Base-by-base conservation (phyloP, 306 rosid genomes). In the Trichosanthes truncata region DNA sequence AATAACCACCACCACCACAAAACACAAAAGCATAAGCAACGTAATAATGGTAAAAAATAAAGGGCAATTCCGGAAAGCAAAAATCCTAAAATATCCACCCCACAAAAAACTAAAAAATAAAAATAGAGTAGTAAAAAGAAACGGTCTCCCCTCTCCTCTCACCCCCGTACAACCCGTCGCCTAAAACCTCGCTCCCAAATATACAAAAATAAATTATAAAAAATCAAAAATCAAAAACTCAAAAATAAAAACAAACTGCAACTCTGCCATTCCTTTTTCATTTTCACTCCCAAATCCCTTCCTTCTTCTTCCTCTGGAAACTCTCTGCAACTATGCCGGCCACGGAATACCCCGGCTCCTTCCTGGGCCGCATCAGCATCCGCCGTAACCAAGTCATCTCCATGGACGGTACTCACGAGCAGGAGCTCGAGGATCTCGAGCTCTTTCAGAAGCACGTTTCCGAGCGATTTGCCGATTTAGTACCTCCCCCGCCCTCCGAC, bases 361-460 rank as follows among this genome's bases (percentile, higher is more conserved):
- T 96, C 52, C 88, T 96, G 82, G 93, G 95, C 55, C 87, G 99
- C 31, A 93, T 96, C 77, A 93, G 99, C 81, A 91, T 93, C 69
- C 91, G 99, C 2, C 74, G 98, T 55, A 96, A 96, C 84, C 99
- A 96, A 59, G 96, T 93, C 7, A 86, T 88, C 56, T 85, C 99
- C 55, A 93, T 96, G 97, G 99, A 92, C 3, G 92, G 90, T 0
- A 84, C 9, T 84, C 90, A 93, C 21, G 98, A 96, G 26, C 95
- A 82, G 26, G 99, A 93, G 41, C 80, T 86, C 51, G 96, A 96
- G 74, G 96, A 96, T 89, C 87, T 96, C 43, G 99, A 93, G 46
- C 90, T 86, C 55, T 95, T 95, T 63, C 99, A 95, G 51, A 93
- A 83, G 49, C 92, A 91, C 38, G 91, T 95, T 0, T 80, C 87